phyloP scores from a whole-genome alignment of 768 basidiomycete genomes.

The Ephemerocybe angulata region DNA sequence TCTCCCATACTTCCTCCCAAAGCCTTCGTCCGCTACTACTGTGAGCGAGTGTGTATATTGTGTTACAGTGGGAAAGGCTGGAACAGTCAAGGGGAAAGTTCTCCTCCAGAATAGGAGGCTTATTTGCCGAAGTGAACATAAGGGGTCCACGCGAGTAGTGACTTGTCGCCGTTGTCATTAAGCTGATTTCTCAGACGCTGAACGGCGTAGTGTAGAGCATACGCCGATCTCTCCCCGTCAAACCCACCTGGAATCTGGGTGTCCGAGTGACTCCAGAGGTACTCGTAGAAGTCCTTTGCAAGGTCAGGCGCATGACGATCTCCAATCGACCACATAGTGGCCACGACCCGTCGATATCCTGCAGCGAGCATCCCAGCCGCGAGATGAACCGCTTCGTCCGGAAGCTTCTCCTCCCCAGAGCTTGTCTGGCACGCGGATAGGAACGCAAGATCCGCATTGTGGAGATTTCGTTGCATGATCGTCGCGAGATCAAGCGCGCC shows the following conservation, averaged over 20 bases:
- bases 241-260: too few species aligned
- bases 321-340: conserved; percentile 37
- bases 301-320: conserved; percentile 11
- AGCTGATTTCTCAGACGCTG: too few species aligned
- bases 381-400: conserved; percentile 30
- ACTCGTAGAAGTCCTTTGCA: conserved; percentile 10
- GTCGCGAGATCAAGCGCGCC: conserved; percentile 12
- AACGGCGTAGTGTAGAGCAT: conserved; percentile 5
- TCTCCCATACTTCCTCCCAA: too few species aligned
- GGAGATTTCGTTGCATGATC: conserved; percentile 7
- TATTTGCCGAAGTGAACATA: too few species aligned
- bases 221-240: not conserved
- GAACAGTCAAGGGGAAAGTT: too few species aligned
- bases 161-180: too few species aligned
- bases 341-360: conserved; percentile 31
- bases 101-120: too few species aligned
- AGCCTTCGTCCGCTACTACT: too few species aligned
- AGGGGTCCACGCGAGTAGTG: too few species aligned
- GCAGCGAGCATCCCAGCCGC: conserved; percentile 35
- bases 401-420: conserved; percentile 19
- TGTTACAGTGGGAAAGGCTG: too few species aligned
- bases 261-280: not conserved
- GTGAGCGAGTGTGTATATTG: too few species aligned
- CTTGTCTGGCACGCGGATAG: conserved; percentile 40
- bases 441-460: conserved; percentile 26